These are phyloP conservation scores for Cornus suecica DNA, from an alignment of 148 eudicot genomes.

Conservation along the genomic window DNA sequence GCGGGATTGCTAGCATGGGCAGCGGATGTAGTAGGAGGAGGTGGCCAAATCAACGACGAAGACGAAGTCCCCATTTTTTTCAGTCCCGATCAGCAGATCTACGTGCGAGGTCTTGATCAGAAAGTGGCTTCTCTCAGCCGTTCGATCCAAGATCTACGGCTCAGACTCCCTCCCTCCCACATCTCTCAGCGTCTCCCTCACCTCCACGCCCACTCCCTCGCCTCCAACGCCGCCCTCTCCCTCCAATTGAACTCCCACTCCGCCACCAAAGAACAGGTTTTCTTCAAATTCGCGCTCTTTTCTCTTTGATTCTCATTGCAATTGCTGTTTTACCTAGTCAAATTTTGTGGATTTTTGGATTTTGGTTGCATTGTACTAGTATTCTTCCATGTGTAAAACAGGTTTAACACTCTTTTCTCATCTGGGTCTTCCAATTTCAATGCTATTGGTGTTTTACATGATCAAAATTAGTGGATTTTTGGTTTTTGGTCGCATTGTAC, in stretches of 20 bases:
- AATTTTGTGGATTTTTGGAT: too few species aligned
- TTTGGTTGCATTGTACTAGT: neutral
- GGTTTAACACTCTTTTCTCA: neutral
- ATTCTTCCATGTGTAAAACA: neutral
- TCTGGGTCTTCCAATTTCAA: neutral
- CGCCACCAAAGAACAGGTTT: slow-evolving; percentile 75
- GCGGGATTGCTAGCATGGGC: slow-evolving; percentile 94
- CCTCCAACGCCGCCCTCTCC: slow-evolving; percentile 84
- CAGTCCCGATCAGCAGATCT: slow-evolving; percentile 68
- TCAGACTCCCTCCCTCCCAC: slow-evolving; percentile 76
- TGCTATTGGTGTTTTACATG: too few species aligned
- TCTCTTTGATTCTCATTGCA: neutral
- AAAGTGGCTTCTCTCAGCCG: slow-evolving; percentile 59
- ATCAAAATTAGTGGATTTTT: too few species aligned
- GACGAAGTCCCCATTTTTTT: slow-evolving; percentile 62
- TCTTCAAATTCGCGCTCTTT: neutral
- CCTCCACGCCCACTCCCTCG: slow-evolving; percentile 91
- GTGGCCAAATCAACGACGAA: slow-evolving; percentile 41
- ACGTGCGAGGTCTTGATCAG: slow-evolving; percentile 40
- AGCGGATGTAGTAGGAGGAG: slow-evolving; percentile 72
- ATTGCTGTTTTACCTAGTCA: neutral
- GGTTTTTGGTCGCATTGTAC: too few species aligned
- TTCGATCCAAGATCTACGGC: slow-evolving; percentile 82
- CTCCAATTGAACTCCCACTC: slow-evolving; percentile 88
- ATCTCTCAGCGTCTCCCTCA: slow-evolving; percentile 84